Conservation (phyloP, 169 alveolate species). For the Plasmodium fragile region DNA sequence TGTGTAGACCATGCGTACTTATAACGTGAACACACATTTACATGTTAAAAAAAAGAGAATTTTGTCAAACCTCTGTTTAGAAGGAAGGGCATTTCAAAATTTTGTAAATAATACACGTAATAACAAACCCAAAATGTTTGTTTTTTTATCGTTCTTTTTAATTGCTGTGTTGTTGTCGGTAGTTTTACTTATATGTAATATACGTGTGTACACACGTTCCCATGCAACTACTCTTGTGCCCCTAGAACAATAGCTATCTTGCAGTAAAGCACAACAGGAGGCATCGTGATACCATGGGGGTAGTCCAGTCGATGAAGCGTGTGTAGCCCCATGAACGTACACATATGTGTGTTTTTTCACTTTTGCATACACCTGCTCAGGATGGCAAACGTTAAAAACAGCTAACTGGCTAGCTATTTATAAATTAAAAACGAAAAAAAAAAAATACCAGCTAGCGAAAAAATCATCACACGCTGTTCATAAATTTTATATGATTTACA, state of each 20-base stretch:
- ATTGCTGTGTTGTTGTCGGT: not conserved
- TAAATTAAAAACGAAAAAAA: slow-evolving; percentile 5
- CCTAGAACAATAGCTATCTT: not conserved
- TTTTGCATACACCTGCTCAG: not conserved
- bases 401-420: not conserved
- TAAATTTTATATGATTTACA: slow-evolving; percentile 58
- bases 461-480: slow-evolving; percentile 30
- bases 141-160: not conserved
- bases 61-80: not conserved
- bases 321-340: not conserved
- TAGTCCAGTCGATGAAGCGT: not conserved
- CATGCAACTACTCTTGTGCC: not conserved
- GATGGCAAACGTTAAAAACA: not conserved
- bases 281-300: not conserved
- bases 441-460: slow-evolving; percentile 8
- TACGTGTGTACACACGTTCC: not conserved
- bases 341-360: not conserved
- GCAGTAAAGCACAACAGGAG: not conserved
- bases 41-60: not conserved
- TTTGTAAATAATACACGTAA: not conserved
- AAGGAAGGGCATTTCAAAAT: not conserved
- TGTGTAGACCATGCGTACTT: not conserved
- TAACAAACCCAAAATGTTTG: not conserved
- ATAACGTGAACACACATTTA: not conserved
- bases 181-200: not conserved